These are phyloP conservation scores for Dichomitus squalens DNA, from an alignment of 1,284 basidiomycete genomes.

Conservation along the genomic window DNA sequence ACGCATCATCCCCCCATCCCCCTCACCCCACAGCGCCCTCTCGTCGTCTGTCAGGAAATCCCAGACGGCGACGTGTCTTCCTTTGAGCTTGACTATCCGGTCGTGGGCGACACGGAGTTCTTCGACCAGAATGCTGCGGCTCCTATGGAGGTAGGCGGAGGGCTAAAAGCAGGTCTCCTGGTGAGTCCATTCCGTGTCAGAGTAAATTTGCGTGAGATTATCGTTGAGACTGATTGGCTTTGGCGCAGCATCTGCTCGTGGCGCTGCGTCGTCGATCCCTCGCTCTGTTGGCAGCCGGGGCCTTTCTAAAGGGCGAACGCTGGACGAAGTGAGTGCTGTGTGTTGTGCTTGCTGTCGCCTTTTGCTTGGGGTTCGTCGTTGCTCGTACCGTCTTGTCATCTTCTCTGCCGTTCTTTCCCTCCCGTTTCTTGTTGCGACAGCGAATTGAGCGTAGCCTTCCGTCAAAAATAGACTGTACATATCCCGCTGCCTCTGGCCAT, in stretches of 20 bases:
- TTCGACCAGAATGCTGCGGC: not conserved
- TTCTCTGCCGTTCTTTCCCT: too few relatives aligned
- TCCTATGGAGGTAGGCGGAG: not conserved
- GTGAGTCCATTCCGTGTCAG: not conserved
- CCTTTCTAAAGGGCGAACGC: not conserved
- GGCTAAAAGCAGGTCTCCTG: not conserved
- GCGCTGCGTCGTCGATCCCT: not conserved
- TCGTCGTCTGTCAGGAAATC: not conserved
- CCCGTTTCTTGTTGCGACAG: too few relatives aligned
- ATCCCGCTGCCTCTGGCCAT: too few relatives aligned
- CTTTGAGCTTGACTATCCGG: not conserved
- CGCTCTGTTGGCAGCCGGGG: not conserved
- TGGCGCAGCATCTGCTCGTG: not conserved
- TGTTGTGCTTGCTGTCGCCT: too few relatives aligned
- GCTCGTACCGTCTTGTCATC: too few relatives aligned
- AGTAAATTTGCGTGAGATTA: not conserved
- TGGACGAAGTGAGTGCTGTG: not conserved
- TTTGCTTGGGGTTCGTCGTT: too few relatives aligned
- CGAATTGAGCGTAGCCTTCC: too few relatives aligned
- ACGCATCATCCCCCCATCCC: not conserved
- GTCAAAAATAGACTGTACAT: too few relatives aligned
- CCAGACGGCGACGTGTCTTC: not conserved
- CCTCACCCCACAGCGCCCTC: not conserved
- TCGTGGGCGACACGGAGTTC: not conserved
- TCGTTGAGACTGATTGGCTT: not conserved